These are phyloP conservation scores for Ogataea thermomethanolica DNA, from an alignment of 805 yeast genomes.

Conservation along the genomic window DNA sequence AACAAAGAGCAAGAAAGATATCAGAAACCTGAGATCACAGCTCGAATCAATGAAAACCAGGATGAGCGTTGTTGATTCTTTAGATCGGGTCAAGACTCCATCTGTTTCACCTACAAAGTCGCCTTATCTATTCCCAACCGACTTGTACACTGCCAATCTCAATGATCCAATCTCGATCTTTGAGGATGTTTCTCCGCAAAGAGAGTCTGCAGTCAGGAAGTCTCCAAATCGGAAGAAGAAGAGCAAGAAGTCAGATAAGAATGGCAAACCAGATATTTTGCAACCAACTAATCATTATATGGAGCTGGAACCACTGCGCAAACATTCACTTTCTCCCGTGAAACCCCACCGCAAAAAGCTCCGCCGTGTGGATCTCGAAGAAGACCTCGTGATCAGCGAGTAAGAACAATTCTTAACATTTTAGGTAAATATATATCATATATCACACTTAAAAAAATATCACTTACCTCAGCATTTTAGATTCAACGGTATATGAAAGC, in stretches of 20 bases:
- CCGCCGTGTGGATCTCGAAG: conserved; percentile 20
- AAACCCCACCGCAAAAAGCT: conserved; percentile 17
- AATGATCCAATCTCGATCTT: conserved; percentile 14
- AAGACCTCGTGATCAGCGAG: conserved; percentile 17
- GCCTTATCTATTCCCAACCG: conserved; percentile 7
- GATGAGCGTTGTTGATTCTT: conserved; percentile 15
- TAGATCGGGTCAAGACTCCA: conserved; percentile 9
- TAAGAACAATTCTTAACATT: conserved; percentile 1
- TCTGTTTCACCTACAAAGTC: conserved; percentile 13
- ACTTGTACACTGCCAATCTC: conserved; percentile 5
- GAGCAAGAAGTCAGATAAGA: conserved; percentile 7
- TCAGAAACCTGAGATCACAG: conserved; percentile 14
- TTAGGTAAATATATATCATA: background rate
- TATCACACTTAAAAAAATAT: background rate
- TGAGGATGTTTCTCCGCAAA: conserved; percentile 13
- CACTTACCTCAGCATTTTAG: background rate
- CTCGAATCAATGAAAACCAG: conserved; percentile 21
- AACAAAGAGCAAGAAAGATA: conserved; percentile 15
- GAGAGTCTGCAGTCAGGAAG: conserved; percentile 7
- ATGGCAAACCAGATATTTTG: background rate
- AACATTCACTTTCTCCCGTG: conserved; percentile 18
- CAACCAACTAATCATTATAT: conserved; percentile 3
- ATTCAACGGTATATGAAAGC: conserved; percentile 1
- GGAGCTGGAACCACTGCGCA: conserved; percentile 5
- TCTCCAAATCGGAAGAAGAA: conserved; percentile 10